phyloP scores from a whole-genome alignment of 208 protist genomes.

The Leptomonas pyrrhocoris region DNA sequence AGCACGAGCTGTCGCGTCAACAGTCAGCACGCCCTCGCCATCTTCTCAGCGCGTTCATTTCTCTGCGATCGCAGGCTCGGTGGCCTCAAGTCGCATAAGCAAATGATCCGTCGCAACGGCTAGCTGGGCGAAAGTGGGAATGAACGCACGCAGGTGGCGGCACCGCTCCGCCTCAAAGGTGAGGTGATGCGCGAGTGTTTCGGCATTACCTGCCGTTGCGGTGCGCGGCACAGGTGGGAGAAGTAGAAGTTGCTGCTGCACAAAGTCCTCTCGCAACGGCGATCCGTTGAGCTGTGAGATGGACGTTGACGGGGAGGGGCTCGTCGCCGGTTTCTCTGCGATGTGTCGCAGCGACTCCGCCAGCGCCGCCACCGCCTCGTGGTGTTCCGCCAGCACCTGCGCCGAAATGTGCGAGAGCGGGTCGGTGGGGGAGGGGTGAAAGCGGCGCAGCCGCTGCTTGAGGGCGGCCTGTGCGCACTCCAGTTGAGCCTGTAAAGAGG shows the following conservation, averaged over 20 bases:
- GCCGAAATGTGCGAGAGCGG: constrained; percentile 22
- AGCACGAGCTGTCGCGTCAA: too few species aligned
- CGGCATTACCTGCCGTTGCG: constrained; percentile 63
- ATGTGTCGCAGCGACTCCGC: constrained; percentile 38
- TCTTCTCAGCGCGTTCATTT: too few species aligned
- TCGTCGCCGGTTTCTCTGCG: constrained; percentile 18
- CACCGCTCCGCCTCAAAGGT: constrained; percentile 71
- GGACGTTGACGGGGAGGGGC: not conserved
- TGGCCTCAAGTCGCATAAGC: constrained; percentile 41
- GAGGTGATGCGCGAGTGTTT: constrained; percentile 46
- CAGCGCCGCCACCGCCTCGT: constrained; percentile 33
- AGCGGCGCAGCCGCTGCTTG: constrained; percentile 1
- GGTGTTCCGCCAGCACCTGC: constrained; percentile 29
- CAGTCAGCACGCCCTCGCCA: too few species aligned
- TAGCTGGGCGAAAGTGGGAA: constrained; percentile 81
- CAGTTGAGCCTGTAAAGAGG: constrained; percentile 52
- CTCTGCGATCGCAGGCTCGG: not conserved
- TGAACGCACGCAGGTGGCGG: constrained; percentile 60
- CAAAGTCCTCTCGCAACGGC: not conserved
- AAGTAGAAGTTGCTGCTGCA: not conserved
- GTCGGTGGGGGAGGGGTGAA: not conserved
- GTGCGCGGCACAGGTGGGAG: constrained; percentile 31
- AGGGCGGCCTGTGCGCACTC: constrained; percentile 22
- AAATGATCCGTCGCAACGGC: constrained; percentile 76
- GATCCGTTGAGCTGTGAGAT: not conserved